Evolutionary conservation across 2,329 filamentous ascomycete species (phyloP).

Genomic region (Knufia petricola): DNA sequence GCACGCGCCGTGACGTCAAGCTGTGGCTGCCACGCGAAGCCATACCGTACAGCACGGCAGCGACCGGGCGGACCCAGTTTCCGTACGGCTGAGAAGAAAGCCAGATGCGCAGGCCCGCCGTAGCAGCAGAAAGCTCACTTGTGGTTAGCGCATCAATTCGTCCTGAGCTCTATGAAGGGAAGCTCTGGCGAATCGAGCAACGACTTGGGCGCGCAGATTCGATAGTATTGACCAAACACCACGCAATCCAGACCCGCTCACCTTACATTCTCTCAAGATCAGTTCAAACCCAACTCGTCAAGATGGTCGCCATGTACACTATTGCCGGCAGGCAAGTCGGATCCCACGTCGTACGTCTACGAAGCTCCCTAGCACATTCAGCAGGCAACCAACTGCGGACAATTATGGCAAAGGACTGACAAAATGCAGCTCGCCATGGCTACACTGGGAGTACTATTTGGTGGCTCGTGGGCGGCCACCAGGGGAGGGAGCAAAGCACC

Average conservation of each 20-base stretch:
- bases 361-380: conserved; percentile 20
- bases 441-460: conserved; percentile 43
- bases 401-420: background rate
- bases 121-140: background rate
- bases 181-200: conserved; percentile 1
- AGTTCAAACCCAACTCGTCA: conserved; percentile 25
- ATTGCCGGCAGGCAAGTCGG: conserved; percentile 44
- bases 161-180: conserved; percentile 1
- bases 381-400: conserved; percentile 2
- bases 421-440: conserved; percentile 50
- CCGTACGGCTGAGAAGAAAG: background rate
- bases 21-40: too few species aligned
- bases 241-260: background rate
- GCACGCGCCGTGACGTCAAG: too few species aligned
- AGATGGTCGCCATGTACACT: conserved; percentile 44
- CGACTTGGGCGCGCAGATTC: conserved; percentile 8
- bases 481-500: conserved; percentile 38
- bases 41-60: too few species aligned
- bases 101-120: background rate
- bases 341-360: conserved; percentile 38
- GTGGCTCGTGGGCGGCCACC: conserved; percentile 36
- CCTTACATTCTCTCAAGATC: background rate
- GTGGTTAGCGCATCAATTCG: background rate
- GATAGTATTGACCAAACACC: conserved; percentile 12
- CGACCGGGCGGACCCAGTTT: background rate